A percentile compares a stretch with the other conserved stretches of the same genome.
Evolutionary conservation across 1,284 basidiomycete species (phyloP).

Genomic region (Mrakiaceae sp.): DNA sequence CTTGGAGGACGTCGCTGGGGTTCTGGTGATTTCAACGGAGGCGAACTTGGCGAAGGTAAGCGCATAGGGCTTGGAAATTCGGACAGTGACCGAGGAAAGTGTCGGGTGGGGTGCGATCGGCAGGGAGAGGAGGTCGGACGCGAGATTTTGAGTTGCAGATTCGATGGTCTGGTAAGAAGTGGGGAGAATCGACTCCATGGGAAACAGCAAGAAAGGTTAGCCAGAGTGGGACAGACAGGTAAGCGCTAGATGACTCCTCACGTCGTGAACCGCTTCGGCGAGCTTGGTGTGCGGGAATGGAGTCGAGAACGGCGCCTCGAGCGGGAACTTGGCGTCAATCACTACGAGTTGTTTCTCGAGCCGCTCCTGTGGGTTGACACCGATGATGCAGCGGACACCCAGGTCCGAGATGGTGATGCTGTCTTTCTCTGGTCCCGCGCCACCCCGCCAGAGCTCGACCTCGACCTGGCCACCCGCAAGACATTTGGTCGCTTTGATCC

Average conservation of each 20-base stretch:
- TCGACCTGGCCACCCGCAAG: not conserved
- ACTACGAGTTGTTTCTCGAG: slow-evolving; percentile 56
- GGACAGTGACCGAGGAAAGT: slow-evolving; percentile 41
- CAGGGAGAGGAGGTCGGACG: slow-evolving; percentile 33
- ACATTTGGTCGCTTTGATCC: slow-evolving; percentile 18
- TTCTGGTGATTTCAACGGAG: slow-evolving; percentile 49
- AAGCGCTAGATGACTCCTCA: slow-evolving; percentile 28
- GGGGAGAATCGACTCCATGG: slow-evolving; percentile 32
- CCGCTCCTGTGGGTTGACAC: slow-evolving; percentile 61
- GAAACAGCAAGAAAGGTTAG: not conserved
- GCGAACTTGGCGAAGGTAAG: slow-evolving; percentile 57
- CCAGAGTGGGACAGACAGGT: slow-evolving; percentile 33
- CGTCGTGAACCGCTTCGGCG: slow-evolving; percentile 37
- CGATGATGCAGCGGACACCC: slow-evolving; percentile 51
- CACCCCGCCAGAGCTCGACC: not conserved
- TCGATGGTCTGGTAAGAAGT: slow-evolving; percentile 62
- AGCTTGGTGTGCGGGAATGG: slow-evolving; percentile 36
- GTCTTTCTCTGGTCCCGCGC: slow-evolving; percentile 13
- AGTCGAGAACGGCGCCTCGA: slow-evolving; percentile 20
- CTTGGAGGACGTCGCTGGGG: slow-evolving; percentile 34
- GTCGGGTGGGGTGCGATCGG: slow-evolving; percentile 29
- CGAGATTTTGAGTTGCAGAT: slow-evolving; percentile 53
- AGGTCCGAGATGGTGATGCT: slow-evolving; percentile 40
- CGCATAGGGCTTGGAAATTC: slow-evolving; percentile 65
- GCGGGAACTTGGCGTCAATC: slow-evolving; percentile 44